Base-by-base conservation (phyloP, 1,139 yeast genomes). In the Candida sp. region DNA sequence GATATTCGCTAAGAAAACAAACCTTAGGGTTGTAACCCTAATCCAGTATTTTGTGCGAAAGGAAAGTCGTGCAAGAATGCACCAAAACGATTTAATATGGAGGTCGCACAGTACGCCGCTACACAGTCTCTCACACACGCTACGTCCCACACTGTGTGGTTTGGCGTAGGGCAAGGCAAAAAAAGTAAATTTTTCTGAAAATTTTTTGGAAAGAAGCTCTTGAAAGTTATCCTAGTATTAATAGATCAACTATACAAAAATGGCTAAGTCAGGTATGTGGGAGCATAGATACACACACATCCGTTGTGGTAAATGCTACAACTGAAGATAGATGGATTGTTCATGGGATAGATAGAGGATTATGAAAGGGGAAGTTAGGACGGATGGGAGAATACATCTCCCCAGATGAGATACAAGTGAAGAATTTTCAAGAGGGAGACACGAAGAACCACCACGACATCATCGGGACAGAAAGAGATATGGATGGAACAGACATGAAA, bases 211-310 rank as follows among this genome's bases (percentile, higher is more conserved):
- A 17, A 46, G 42, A 48, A 42, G 38, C 23, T 46, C 11, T 45
- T 38, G 23, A 40, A 40, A 5, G 33, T 34, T 39, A 22, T 34
- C 42, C 30, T 40, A 39, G 17, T 33, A 27, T 37, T 46, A 44
- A 48, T 44, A 42, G 46, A 56, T 54, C 50, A 56, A 57, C 59
- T 55, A 54, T 53, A 56, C 49, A 62, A 64, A 66, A 74, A 81
- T 82, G 86, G 85, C 83, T 77, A 81, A 78, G 77, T 78, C 85
- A 70, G 86, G 86, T 81, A 81, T 78, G 86, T 81, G 59, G 51
- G 40, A 17, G 25, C 11, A 11, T 17, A 17, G 17, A 44, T 39
- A 38, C 32, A 38, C 23, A 23, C 4, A 3, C 17, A 17, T 17
- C 17, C 17, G 17, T 17, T 17, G 17, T 17, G 17, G 1, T 17